Evolutionary conservation across 139 green algal genomes (phyloP), one percentile per base, ranked within the genome.

Genomic region (Chlorokybus atmophyticus): DNA sequence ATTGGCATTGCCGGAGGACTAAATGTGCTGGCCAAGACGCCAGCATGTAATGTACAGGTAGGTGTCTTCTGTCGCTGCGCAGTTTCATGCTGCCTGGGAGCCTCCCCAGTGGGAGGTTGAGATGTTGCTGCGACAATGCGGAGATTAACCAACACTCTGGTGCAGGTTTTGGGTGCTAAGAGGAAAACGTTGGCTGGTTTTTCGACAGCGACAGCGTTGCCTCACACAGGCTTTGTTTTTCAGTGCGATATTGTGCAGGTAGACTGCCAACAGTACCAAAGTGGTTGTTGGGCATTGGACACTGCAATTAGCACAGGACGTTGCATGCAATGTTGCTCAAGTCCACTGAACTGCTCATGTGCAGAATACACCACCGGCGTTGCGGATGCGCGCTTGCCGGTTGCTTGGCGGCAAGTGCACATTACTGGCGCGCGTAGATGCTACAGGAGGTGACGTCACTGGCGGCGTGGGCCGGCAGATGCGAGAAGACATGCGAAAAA

Each of bases 1-100:
- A 90, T 97, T 78, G 87, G 87, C 29, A 65, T 92, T 27, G 91
- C 91, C 17, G 91, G 75, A 0, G 88, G 90, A 1, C 72, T 98
- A 55, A 30, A 76, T 7, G 38, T 68, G 21, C 76, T 98, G 10
- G 85, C 81, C 3, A 77, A 79, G 24, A 95, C 95, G 77, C 91
- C 90, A 4, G 82, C 88, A 2, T 94, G 85, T 66, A 97, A 96
- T 70, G 64, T 98, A 17, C 10, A 44, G 35, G 35, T 44, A 14
- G 35, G 35, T 10, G n/a, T n/a, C n/a, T n/a, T n/a, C n/a, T n/a
- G n/a, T 80, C 88, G 79, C 82, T 89, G 63, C 6, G 29, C 23
- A 4, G 8, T 5, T 6, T 57, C 19, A n/a, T n/a, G 8, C 47
- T 14, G 35, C 14, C 41, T 32, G 31, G 1, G 3, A 10, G 24